Base-by-base conservation (phyloP, 208 protist genomes). In the Leptomonas seymouri region DNA sequence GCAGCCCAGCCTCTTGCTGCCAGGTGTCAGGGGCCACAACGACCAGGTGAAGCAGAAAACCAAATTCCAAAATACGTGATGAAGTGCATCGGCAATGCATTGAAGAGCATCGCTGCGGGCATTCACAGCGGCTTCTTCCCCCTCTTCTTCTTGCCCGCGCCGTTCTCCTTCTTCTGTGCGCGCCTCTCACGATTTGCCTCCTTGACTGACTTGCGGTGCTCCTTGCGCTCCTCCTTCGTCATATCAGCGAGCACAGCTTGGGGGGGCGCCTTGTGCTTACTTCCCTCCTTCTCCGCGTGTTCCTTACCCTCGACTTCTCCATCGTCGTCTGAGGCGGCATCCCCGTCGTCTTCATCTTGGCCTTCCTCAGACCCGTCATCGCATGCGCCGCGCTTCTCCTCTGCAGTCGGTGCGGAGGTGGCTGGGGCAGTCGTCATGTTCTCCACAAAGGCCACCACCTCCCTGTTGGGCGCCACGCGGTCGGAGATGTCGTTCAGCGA, bases 151-250 rank as follows among this genome's bases (percentile, higher is more conserved):
- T 89, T 92, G 28, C 61, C 78, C 27, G 57, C 60, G 36, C 73
- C 80, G 15, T 81, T 81, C 58, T 84, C 85, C 62, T 96, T 93
- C 78, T 96, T 94, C 50, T 91, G 83, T 20, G 77, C 61, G 6
- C 89, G 88, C 51, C 74, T 77, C 53, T 93, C 76, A 3, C 87
- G 84, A 34, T 94, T 92, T 0, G 85, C 84, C 72, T 91, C 80
- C 77, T 96, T 94, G 6, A 96, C 91, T 7, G 75, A 63, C 67
- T 86, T 93, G 30, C 83, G 79, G 66, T 94, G 79, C 36, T 73
- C 78, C 76, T 91, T 93, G 30, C 88, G 86, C 71, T 96, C 87
- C 59, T 94, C 91, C 66, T 90, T 90, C 28, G 86, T 86, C 91
- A 96, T 96, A 28, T 91, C 77, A 0, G 88, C 78, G 39, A 96